Evolutionary conservation across 768 basidiomycete genomes (phyloP).

Genomic region (Boletales sp.): DNA sequence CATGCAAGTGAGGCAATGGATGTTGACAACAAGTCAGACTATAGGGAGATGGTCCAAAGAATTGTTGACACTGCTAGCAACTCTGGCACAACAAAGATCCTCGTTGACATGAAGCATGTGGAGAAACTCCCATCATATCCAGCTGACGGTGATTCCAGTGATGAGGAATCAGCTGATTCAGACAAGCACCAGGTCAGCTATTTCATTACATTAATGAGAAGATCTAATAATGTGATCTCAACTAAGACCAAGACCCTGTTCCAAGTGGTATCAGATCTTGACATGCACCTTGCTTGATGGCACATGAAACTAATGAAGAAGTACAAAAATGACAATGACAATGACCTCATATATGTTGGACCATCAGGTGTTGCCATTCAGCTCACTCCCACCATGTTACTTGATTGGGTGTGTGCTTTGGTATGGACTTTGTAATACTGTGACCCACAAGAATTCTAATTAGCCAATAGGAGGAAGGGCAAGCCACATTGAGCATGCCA

Average conservation of each 20-base stretch:
- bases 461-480: neutral
- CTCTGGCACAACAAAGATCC: neutral
- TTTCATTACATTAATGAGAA: too few species aligned
- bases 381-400: neutral
- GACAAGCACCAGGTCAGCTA: too few species aligned
- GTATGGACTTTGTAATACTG: neutral
- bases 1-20: neutral
- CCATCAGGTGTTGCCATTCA: neutral
- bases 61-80: neutral
- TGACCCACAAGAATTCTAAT: too few species aligned
- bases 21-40: neutral
- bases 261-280: neutral
- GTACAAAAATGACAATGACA: neutral
- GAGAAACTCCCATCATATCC: neutral
- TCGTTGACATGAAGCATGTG: neutral
- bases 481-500: neutral
- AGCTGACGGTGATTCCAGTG: too few species aligned
- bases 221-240: too few species aligned
- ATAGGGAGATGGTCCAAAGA: neutral
- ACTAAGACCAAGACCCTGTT: too few species aligned
- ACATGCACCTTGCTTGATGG: neutral
- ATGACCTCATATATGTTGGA: neutral
- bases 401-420: neutral
- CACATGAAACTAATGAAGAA: neutral
- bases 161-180: too few species aligned